Percentiles rank a stretch among this genome's conserved stretches.
These are phyloP conservation scores for Fusarium bulbicola DNA, from an alignment of 2,329 filamentous ascomycete genomes.

Conservation along the genomic window DNA sequence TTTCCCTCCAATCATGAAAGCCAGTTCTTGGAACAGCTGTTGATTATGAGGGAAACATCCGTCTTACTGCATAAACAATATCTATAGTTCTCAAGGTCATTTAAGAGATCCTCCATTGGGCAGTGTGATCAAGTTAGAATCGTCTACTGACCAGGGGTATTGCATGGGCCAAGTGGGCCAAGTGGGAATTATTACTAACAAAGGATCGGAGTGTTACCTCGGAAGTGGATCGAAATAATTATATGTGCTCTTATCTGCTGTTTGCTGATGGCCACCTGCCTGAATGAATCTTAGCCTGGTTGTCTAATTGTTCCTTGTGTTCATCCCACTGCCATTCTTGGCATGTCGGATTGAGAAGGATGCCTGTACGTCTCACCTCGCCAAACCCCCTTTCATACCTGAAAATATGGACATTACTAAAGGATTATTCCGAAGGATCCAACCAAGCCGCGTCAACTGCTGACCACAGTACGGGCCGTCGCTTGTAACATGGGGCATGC, in stretches of 20 bases:
- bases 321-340: neutral
- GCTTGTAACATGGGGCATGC: too few relatives aligned
- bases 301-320: neutral
- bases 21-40: neutral
- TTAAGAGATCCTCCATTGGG: neutral
- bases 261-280: neutral
- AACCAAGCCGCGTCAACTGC: rapidly evolving
- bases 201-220: too few relatives aligned
- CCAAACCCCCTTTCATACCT: too few relatives aligned
- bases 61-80: neutral
- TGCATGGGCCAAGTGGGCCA: too few relatives aligned
- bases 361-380: neutral
- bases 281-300: neutral
- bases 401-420: too few relatives aligned
- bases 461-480: too few relatives aligned
- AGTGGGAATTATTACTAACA: too few relatives aligned
- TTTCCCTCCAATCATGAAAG: neutral
- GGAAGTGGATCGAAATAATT: too few relatives aligned
- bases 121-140: too few relatives aligned
- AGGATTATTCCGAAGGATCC: too few relatives aligned
- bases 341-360: neutral
- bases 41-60: neutral
- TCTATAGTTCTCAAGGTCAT: neutral
- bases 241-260: neutral
- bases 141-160: too few relatives aligned